Percentiles rank a stretch among this genome's conserved stretches.
Conservation (phyloP, 1,284 basidiomycete genomes). For the Ceratobasidium sp. region DNA sequence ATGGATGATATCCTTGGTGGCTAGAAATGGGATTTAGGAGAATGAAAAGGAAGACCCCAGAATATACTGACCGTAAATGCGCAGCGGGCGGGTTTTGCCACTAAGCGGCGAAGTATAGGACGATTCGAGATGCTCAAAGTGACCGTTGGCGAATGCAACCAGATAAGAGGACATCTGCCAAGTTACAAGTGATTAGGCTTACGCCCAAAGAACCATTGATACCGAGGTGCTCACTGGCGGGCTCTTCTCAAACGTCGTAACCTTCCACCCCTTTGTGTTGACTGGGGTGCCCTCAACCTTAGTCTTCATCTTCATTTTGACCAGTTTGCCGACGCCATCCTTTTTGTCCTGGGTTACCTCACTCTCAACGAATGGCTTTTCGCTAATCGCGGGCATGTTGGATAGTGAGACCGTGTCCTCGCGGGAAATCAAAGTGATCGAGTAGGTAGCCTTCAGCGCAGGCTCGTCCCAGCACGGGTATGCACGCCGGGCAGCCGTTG, state of each 20-base stretch:
- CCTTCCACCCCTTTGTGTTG: slow-evolving; percentile 66
- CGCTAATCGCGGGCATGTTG: slow-evolving; percentile 82
- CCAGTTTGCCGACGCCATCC: slow-evolving; percentile 47
- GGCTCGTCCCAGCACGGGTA: slow-evolving; percentile 96
- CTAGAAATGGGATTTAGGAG: slow-evolving; percentile 53
- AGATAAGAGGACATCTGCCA: slow-evolving; percentile 85
- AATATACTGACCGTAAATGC: slow-evolving; percentile 71
- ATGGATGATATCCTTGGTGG: slow-evolving; percentile 85
- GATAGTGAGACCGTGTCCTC: slow-evolving; percentile 76
- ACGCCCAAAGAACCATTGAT: no score
- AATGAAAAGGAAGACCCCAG: neutral
- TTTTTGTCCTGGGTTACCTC: slow-evolving; percentile 48
- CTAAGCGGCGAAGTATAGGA: slow-evolving; percentile 84
- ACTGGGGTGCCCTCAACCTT: slow-evolving; percentile 48
- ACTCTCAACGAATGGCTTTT: slow-evolving; percentile 56
- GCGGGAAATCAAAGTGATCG: slow-evolving; percentile 82
- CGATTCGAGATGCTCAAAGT: slow-evolving; percentile 76
- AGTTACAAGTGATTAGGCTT: neutral
- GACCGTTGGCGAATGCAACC: slow-evolving; percentile 89
- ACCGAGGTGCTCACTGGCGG: slow-evolving; percentile 57
- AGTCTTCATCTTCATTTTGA: slow-evolving; percentile 50
- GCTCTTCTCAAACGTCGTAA: slow-evolving; percentile 78
- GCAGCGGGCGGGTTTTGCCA: slow-evolving; percentile 80
- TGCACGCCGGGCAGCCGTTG: slow-evolving; percentile 82
- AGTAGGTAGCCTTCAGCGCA: slow-evolving; percentile 83